phyloP scores from a whole-genome alignment of 140 eudicot species.

The Oenanthe javanica region DNA sequence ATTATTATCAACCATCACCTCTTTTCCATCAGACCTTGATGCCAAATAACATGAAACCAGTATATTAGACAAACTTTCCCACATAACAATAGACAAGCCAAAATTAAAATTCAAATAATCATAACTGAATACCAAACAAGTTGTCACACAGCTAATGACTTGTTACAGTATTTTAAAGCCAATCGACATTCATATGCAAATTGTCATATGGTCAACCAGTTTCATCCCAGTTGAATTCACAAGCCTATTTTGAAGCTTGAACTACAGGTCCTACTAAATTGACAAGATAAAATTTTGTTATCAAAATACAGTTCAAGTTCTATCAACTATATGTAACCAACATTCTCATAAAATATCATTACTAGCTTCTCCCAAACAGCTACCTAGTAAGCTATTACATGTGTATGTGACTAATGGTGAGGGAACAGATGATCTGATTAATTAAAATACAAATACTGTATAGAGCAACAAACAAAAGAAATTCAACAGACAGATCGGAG shows the following conservation, averaged over 20 bases:
- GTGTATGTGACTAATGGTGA: not conserved
- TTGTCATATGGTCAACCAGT: not conserved
- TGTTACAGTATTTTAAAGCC: not conserved
- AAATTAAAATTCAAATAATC: not conserved
- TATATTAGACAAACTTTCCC: not conserved
- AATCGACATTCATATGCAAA: not conserved
- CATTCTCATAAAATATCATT: not conserved
- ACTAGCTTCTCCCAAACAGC: not conserved
- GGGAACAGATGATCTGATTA: not conserved
- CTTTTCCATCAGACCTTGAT: slow-evolving; percentile 72
- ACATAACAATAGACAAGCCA: not conserved
- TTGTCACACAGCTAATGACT: not conserved
- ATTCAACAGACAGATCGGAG: no score
- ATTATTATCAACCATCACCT: slow-evolving; percentile 69
- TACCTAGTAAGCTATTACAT: not conserved
- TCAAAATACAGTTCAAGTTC: not conserved
- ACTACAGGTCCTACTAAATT: not conserved
- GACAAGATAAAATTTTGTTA: not conserved
- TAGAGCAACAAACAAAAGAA: not conserved
- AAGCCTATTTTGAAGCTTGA: not conserved
- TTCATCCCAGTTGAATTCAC: not conserved
- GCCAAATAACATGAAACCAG: slow-evolving; percentile 3
- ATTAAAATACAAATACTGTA: not conserved
- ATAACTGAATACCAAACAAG: not conserved
- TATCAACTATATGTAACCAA: not conserved